Evolutionary conservation across 2,329 filamentous ascomycete species (phyloP), one percentile per base, ranked within the genome.

Genomic region (Ceratocystiopsis sp.): DNA sequence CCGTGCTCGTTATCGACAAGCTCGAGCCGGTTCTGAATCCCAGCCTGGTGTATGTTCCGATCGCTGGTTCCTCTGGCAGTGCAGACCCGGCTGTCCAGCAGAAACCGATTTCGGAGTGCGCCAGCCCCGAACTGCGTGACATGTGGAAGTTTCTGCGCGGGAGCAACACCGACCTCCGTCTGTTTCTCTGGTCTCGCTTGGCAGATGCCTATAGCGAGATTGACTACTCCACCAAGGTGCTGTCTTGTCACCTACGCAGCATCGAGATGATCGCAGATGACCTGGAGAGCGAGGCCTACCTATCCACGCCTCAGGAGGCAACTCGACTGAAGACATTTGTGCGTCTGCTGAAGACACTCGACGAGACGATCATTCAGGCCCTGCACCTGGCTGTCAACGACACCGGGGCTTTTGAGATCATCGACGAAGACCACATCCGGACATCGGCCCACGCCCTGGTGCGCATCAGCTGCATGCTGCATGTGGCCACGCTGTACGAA

Each of bases 131-230:
- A 19, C 64, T 86, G 16, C 71, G 74, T 40, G 85, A 94, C 54
- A 76, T 98, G 56, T 80, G 82, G 61, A 84, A 83, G 45, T 96
- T 96, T 49, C 66, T 98, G 4, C 71, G 81, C 42, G 78, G 74
- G 40, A 87, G 85, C 37, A 85, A 80, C 54, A 81, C 86, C 1
- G 84, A 87, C 42, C 64, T 96, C 41, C 78, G 84, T 34, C 64
- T 96, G 1, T 86, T 91, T 49, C 67, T 98, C 2, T 98, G 91
- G 91, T 80, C 82, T 48, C 78, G 85, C 41, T 70, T 98, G n/a
- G 79, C 84, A 35, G 82, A 91, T 49, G 89, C 91, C 0, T 98
- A 98, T 54, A 71, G 78, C 42, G 74, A 73, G 9, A 93, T 98
- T 47, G 74, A 82, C 9, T 94, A 95, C 53, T 65, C 75, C 0